These are phyloP conservation scores for Rhipidocladum racemiflorum DNA, from an alignment of 176 grass and related monocot species.

Conservation along the genomic window DNA sequence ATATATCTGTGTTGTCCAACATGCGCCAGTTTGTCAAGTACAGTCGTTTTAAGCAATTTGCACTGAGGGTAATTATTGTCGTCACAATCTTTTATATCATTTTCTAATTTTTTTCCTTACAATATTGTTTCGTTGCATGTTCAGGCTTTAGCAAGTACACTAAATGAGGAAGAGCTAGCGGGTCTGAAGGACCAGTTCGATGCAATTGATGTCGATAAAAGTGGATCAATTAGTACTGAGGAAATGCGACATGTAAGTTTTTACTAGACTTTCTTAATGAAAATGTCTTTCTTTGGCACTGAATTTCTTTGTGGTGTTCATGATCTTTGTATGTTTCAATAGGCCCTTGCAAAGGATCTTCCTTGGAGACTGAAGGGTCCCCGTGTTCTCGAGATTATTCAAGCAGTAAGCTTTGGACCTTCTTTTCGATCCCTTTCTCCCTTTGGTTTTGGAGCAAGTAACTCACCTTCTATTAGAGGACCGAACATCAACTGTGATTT, in stretches of 20 bases:
- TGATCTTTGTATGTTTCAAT: constrained; percentile 24
- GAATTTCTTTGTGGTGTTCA: constrained; percentile 12
- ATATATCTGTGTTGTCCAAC: constrained; percentile 92
- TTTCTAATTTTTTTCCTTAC: constrained; percentile 23
- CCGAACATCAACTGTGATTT: constrained; percentile 29
- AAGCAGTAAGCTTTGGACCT: constrained; percentile 59
- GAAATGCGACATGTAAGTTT: constrained; percentile 89
- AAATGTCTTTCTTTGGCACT: background rate
- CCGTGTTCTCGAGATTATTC: constrained; percentile 85
- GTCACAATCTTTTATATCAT: background rate
- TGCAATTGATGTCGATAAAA: constrained; percentile 98
- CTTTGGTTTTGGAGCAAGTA: constrained; percentile 5
- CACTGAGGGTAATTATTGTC: constrained; percentile 64
- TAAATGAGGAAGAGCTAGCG: constrained; percentile 83
- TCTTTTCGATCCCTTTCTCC: background rate
- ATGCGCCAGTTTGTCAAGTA: constrained; percentile 99
- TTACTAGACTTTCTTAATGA: constrained; percentile 9
- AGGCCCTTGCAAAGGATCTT: constrained; percentile 98
- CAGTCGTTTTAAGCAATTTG: constrained; percentile 98
- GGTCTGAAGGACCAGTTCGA: constrained; percentile 92
- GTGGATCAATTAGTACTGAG: constrained; percentile 90
- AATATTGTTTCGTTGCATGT: constrained; percentile 26
- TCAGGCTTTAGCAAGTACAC: constrained; percentile 89
- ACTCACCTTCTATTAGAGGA: background rate
- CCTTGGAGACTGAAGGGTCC: constrained; percentile 93